Conservation (phyloP, 371 early-diverging fungal genomes). For the Sporodiniella umbellata region DNA sequence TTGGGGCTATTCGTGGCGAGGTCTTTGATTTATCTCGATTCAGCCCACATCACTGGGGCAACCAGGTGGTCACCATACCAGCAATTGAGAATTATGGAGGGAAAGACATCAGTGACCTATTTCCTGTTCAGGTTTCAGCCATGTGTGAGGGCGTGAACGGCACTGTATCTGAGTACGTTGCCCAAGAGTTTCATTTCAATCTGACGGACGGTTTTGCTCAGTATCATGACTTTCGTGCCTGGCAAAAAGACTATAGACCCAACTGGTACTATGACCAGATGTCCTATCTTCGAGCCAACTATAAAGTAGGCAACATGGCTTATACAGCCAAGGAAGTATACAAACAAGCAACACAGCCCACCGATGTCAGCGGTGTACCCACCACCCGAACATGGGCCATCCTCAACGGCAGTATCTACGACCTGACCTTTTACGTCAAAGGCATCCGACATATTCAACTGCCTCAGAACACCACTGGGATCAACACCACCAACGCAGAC, state of each 20-base stretch:
- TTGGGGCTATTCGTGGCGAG: conserved; percentile 66
- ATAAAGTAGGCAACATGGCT: conserved; percentile 41
- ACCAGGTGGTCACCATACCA: conserved; percentile 39
- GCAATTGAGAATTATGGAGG: conserved; percentile 62
- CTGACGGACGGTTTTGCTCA: conserved; percentile 30
- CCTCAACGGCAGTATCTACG: conserved; percentile 58
- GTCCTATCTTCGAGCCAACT: conserved; percentile 39
- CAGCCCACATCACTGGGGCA: conserved; percentile 46
- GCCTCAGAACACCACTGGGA: conserved; percentile 17
- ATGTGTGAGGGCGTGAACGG: conserved; percentile 35
- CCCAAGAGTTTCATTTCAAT: conserved; percentile 30
- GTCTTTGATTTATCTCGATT: conserved; percentile 65
- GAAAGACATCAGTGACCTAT: conserved; percentile 58
- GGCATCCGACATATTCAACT: conserved; percentile 20
- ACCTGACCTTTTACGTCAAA: conserved; percentile 53
- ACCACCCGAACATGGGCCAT: conserved; percentile 48
- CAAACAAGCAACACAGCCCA: conserved; percentile 20
- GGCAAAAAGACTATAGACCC: conserved; percentile 28
- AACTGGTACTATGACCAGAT: conserved; percentile 51
- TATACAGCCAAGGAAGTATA: conserved; percentile 21
- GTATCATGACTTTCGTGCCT: conserved; percentile 36
- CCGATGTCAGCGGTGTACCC: conserved; percentile 20
- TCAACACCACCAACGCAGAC: conserved; percentile 7
- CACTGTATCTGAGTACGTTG: conserved; percentile 23
- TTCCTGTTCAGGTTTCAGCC: conserved; percentile 70